Evolutionary conservation across 2,329 filamentous ascomycete genomes (phyloP), one percentile per base, ranked within the genome.

Genomic region (Verticillium albo-atrum): DNA sequence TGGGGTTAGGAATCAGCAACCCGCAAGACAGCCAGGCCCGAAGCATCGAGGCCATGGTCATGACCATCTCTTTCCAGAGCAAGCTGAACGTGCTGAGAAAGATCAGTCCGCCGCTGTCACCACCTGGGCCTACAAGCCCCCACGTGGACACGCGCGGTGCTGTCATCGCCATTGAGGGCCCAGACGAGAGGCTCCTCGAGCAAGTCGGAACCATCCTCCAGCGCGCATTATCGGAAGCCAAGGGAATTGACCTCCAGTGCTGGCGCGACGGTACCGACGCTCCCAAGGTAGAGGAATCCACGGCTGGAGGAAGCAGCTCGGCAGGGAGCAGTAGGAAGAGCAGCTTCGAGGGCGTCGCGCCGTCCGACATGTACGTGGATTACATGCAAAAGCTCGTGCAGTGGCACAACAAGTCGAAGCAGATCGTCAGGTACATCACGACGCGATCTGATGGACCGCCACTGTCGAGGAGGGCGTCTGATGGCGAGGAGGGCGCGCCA

Each of bases 131-230:
- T 3, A 70, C 68, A 6, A 67, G 66, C 4, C 64, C 68, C 3
- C 62, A 63, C 2, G 70, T 74, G 61, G 74, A 78, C 65, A 77
- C 79, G 6, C 84, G 92, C n/a, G 93, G 94, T 0, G 85, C 90
- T 0, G 83, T 97, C 37, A 88, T 98, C 62, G 89, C 91, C 0
- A 78, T 98, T 28, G 94, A 98, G 72, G 93, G 93, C 1, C 81
- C 89, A 20, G 83, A 88, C 60, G 64, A 71, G 6, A 67, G 68
- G n/a, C 65, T 83, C 25, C 69, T 84, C 10, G 72, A 77, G 2
- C 79, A 83, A 10, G 84, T 90, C 4, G 87, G 91, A 3, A 76
- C 80, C 3, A 82, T 84, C 20, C 84, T 97, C 23, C 82, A 89
- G 58, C 79, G 81, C 34, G 88, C 87, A 66, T 77, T 96, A 51